phyloP scores from a whole-genome alignment of 306 rosid species.

The Neltuma alba region DNA sequence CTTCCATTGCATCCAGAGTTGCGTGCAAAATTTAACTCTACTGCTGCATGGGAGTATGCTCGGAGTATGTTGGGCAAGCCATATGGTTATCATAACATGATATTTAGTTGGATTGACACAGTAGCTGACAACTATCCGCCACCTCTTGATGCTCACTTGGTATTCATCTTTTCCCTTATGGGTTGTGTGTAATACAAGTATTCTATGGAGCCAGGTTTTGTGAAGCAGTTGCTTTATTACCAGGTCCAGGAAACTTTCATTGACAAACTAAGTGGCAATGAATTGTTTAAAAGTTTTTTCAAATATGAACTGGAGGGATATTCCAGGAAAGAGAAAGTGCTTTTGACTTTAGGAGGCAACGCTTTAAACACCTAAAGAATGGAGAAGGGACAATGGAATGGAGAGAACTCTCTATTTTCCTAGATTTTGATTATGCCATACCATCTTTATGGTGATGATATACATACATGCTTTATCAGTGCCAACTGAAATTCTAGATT shows the following conservation, averaged over 20 bases:
- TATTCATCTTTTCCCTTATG: slow-evolving; percentile 35
- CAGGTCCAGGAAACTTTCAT: not conserved
- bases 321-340: slow-evolving; percentile 9
- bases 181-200: slow-evolving; percentile 21
- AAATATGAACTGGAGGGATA: slow-evolving; percentile 9
- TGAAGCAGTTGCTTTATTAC: slow-evolving; percentile 20
- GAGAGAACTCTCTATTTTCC: slow-evolving; percentile 1
- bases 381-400: not conserved
- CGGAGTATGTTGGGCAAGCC: slow-evolving; percentile 97
- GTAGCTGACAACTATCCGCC: slow-evolving; percentile 96
- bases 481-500: not conserved
- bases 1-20: slow-evolving; percentile 86
- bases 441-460: not conserved
- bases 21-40: slow-evolving; percentile 75
- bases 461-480: slow-evolving; percentile 5
- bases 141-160: slow-evolving; percentile 99
- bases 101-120: slow-evolving; percentile 99
- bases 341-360: slow-evolving; percentile 6
- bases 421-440: slow-evolving; percentile 5
- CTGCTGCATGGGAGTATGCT: slow-evolving; percentile 98
- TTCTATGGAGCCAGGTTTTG: slow-evolving; percentile 24
- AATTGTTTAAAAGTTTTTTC: slow-evolving; percentile 13
- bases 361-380: not conserved
- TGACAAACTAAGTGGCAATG: slow-evolving; percentile 2
- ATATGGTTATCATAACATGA: slow-evolving; percentile 98